A percentile compares a stretch with the other conserved stretches of the same genome.
Conservation (phyloP, 495 filamentous ascomycete species). For the Lepidopterella palustris region DNA sequence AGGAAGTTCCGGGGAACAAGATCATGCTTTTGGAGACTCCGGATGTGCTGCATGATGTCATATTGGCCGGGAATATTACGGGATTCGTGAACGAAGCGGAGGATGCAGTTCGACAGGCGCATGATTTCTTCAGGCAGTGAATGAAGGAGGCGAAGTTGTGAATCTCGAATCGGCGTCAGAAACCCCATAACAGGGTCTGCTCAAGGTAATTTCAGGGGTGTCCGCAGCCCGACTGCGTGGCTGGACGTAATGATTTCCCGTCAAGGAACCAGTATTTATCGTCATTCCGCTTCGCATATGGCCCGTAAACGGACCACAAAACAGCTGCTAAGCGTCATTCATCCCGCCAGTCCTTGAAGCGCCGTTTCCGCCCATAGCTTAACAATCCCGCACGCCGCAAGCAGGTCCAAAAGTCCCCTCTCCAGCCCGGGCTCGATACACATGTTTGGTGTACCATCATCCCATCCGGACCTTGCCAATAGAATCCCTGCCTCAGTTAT, state of each 20-base stretch:
- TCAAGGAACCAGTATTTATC: too few species aligned
- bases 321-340: background rate
- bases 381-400: background rate
- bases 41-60: background rate
- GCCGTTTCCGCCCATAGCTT: background rate
- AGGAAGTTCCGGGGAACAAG: background rate
- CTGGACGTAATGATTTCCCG: too few species aligned
- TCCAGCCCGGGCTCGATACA: background rate
- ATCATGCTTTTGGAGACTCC: background rate
- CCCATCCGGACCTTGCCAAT: background rate
- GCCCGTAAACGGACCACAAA: too few species aligned
- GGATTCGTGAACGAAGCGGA: background rate
- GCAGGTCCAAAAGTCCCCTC: background rate
- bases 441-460: background rate
- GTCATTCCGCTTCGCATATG: too few species aligned
- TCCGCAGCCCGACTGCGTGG: too few species aligned
- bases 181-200: too few species aligned
- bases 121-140: too few species aligned
- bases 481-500: background rate
- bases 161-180: too few species aligned
- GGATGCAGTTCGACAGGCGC: background rate
- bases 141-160: too few species aligned
- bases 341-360: background rate
- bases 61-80: background rate
- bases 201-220: too few species aligned